Base-by-base conservation (phyloP, 2,329 filamentous ascomycete species). In the Epichloe brachyelytri region DNA sequence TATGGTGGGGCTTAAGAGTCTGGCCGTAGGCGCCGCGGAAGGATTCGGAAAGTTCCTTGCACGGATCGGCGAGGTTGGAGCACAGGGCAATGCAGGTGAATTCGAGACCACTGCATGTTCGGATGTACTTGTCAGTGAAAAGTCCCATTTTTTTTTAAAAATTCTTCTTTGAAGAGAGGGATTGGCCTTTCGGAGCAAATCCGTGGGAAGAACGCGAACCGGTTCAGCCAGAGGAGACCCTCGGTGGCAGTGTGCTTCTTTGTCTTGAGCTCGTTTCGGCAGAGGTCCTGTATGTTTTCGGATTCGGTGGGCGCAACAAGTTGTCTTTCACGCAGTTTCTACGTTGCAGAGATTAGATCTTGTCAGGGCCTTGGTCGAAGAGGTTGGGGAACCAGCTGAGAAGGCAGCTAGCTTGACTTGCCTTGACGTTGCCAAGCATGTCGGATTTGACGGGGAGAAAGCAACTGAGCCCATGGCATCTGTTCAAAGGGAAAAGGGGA, bases 1-100 rank as follows among this genome's bases (percentile, higher is more conserved):
- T 82, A 76, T 98, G 93, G 74, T 95, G 83, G 26, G 86, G 86
- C 75, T 95, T 95, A 62, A 98, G 85, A 47, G 91, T 96, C 61
- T 74, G 75, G 65, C 78, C 79, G 72, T 98, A 98, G 59, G 90
- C 87, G 51, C 74, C 72, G 62, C 86, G 83, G 84, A 98, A 98
- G 46, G 89, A 95, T 58, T 80, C 77, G 54, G 86, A 77, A 55
- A 98, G 85, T 71, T 96, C 89, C 64, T 88, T 79, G 57, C 66
- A 59, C 50, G 79, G 63, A 63, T 85, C 82, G 62, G 76, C 69
- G 57, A 89, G 62, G 73, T 95, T 95, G 66, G 83, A 77, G 63
- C 81, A 80, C 56, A 98, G 82, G 54, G 86, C 86, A 67, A 88
- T 82, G 64, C 83, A 82, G 57, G 91, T 97, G 74, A 98, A 98